Percentiles rank a stretch among this genome's conserved stretches.
Evolutionary conservation across 2,329 filamentous ascomycete genomes (phyloP).

Genomic region (Fusarium domesticum): DNA sequence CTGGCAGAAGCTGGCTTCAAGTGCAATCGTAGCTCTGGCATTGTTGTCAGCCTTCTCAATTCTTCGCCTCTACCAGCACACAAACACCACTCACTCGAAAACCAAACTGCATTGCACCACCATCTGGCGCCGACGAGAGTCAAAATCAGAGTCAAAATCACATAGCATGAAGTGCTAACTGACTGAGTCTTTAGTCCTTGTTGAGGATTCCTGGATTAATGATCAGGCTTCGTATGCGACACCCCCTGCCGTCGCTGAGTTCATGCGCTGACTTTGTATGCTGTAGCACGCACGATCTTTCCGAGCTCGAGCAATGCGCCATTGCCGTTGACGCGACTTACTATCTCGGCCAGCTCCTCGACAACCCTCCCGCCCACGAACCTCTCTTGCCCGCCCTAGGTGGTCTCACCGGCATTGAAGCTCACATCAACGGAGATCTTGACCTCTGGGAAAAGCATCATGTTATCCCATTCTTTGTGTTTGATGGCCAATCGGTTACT

Average conservation of each 20-base stretch:
- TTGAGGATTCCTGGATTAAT: slow-evolving; percentile 40
- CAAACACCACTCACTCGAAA: background rate
- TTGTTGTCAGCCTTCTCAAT: background rate
- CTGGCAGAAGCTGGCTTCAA: background rate
- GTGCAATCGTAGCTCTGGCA: background rate
- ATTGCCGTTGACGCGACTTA: slow-evolving; percentile 88
- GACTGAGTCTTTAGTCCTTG: slow-evolving; percentile 31
- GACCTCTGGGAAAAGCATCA: slow-evolving; percentile 65
- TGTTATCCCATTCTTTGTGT: slow-evolving; percentile 83
- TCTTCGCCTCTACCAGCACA: background rate
- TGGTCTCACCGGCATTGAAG: slow-evolving; percentile 76
- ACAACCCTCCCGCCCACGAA: slow-evolving; percentile 69
- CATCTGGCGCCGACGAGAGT: background rate
- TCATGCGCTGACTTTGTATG: slow-evolving; percentile 22
- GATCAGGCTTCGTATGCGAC: slow-evolving; percentile 37
- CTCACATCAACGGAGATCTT: slow-evolving; percentile 73
- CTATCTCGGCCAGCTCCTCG: slow-evolving; percentile 78
- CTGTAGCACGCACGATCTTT: slow-evolving; percentile 57
- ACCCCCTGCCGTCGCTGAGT: slow-evolving; percentile 4
- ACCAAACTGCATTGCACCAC: background rate
- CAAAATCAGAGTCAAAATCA: background rate
- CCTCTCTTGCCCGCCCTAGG: slow-evolving; percentile 87
- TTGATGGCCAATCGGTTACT: slow-evolving; percentile 79
- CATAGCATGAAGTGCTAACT: background rate
- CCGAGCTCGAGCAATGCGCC: slow-evolving; percentile 69